These are phyloP conservation scores for Diospyros kaki DNA, from an alignment of 148 eudicot genomes.

Conservation along the genomic window DNA sequence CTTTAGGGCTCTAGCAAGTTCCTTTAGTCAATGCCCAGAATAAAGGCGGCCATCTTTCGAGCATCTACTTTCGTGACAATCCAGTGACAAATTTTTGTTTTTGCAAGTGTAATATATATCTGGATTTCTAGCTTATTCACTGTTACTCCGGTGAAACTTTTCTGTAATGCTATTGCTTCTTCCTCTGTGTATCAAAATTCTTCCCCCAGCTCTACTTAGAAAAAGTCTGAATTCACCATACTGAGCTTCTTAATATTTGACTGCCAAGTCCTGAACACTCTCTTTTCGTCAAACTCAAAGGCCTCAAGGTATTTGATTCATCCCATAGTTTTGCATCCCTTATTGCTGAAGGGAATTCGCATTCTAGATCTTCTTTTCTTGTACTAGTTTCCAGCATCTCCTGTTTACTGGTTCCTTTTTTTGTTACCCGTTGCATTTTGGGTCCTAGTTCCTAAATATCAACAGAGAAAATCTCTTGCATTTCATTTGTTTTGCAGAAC, in stretches of 20 bases:
- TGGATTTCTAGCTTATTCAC: constrained; percentile 8
- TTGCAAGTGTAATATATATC: not conserved
- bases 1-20: too few species aligned
- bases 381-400: constrained; percentile 29
- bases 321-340: constrained; percentile 39
- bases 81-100: not conserved
- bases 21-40: not conserved
- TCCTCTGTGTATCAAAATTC: constrained; percentile 56
- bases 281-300: constrained; percentile 41
- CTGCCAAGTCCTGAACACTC: constrained; percentile 36
- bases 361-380: constrained; percentile 45
- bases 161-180: constrained; percentile 30
- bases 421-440: constrained; percentile 43
- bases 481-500: constrained; percentile 26
- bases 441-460: constrained; percentile 41
- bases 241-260: constrained; percentile 50
- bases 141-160: constrained; percentile 31
- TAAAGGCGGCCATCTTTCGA: not conserved
- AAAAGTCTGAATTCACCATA: constrained; percentile 43
- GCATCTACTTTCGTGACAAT: not conserved
- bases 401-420: constrained; percentile 23
- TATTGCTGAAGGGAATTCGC: constrained; percentile 28
- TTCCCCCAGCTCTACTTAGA: constrained; percentile 49
- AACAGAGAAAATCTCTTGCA: constrained; percentile 28
- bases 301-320: constrained; percentile 30